Evolutionary conservation across 1,284 basidiomycete genomes (phyloP).

Genomic region (Malassezia psittaci): DNA sequence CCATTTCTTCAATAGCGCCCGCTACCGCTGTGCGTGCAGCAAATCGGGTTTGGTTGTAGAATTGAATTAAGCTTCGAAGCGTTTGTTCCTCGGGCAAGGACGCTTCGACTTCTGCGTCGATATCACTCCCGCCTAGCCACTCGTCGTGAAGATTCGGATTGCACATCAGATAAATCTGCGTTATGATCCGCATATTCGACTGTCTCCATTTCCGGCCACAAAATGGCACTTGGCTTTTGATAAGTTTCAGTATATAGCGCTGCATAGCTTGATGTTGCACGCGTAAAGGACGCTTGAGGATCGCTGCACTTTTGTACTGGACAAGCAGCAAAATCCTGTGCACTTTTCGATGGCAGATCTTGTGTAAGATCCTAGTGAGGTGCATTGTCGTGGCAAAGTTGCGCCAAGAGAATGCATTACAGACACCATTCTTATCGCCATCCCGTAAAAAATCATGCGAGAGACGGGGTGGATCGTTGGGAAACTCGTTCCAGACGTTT

Average conservation of each 20-base stretch:
- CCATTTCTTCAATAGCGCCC: conserved; percentile 29
- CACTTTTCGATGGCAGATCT: conserved; percentile 84
- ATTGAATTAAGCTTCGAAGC: conserved; percentile 83
- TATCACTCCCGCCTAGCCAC: conserved; percentile 87
- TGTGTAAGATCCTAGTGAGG: conserved; percentile 95
- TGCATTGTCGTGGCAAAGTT: conserved; percentile 98
- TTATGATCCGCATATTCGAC: conserved; percentile 99
- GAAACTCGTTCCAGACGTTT: conserved; percentile 17
- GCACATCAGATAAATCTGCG: conserved; percentile 93
- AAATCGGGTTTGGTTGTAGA: conserved; percentile 54
- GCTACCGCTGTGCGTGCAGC: conserved; percentile 8
- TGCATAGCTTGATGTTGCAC: conserved; percentile 90
- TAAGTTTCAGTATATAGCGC: conserved; percentile 88
- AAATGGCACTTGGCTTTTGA: conserved; percentile 97
- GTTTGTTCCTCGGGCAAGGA: conserved; percentile 82
- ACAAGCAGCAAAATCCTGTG: conserved; percentile 92
- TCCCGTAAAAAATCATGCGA: background rate
- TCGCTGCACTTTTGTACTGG: conserved; percentile 88
- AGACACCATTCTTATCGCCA: conserved; percentile 16
- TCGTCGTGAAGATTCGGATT: conserved; percentile 92
- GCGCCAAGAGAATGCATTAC: conserved; percentile 74
- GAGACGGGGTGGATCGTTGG: conserved; percentile 7
- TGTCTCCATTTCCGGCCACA: conserved; percentile 97
- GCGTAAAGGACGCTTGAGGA: conserved; percentile 78
- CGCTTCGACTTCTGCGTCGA: conserved; percentile 71